Conservation (phyloP, 2,329 filamentous ascomycete species). For the Trichoderma arundinaceum region DNA sequence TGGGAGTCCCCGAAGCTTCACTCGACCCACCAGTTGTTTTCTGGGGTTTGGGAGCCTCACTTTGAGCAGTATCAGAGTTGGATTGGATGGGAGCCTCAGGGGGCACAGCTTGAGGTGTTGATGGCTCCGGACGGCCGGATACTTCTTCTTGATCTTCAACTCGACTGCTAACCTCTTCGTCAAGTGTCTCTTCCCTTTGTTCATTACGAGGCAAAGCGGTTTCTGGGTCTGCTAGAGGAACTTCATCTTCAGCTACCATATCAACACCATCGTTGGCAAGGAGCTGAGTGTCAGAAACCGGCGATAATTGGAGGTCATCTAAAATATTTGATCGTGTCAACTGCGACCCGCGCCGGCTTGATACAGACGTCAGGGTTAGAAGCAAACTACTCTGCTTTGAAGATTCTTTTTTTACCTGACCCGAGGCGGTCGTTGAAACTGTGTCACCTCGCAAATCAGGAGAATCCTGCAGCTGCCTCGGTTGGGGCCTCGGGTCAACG, state of each 20-base stretch:
- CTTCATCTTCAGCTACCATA: neutral
- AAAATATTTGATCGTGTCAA: neutral
- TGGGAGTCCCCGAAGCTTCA: neutral
- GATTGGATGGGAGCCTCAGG: neutral
- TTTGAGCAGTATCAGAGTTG: neutral
- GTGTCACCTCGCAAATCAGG: conserved; percentile 15
- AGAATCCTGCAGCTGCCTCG: conserved; percentile 33
- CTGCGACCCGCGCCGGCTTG: neutral
- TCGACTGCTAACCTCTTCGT: neutral
- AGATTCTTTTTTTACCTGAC: neutral
- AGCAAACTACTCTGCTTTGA: neutral
- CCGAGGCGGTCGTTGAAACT: neutral
- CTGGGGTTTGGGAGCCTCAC: neutral
- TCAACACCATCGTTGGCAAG: neutral
- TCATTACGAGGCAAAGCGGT: neutral
- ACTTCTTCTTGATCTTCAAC: neutral
- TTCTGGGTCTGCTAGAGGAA: neutral
- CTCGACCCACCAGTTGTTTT: neutral
- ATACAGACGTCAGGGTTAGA: neutral
- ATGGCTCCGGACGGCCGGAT: neutral
- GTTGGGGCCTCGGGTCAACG: conserved; percentile 33
- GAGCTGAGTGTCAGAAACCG: neutral
- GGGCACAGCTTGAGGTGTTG: neutral
- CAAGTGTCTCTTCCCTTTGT: neutral
- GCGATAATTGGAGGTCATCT: neutral